Percentiles rank a stretch among this genome's conserved stretches.
Conservation (phyloP, 495 filamentous ascomycete species). For the Filosporella fistucella region DNA sequence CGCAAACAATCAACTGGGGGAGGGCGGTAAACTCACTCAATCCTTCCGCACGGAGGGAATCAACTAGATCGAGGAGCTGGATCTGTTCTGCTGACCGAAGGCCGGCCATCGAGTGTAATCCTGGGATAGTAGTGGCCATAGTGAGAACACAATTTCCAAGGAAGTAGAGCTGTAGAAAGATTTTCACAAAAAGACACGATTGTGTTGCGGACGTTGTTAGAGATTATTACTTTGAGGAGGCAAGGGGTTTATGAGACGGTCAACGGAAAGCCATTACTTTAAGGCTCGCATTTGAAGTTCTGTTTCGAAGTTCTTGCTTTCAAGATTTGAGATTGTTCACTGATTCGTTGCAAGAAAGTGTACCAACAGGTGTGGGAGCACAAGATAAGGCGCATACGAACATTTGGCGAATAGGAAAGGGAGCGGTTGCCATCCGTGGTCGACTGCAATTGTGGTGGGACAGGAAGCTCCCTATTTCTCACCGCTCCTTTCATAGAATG, state of each 20-base stretch:
- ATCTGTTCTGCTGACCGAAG: slow-evolving; percentile 23
- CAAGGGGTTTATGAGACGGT: background rate
- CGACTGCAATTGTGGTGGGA: too few relatives aligned
- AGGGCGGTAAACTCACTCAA: slow-evolving; percentile 52
- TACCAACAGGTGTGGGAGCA: background rate
- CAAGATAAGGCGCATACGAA: too few relatives aligned
- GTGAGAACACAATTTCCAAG: background rate
- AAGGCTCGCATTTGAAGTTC: too few relatives aligned
- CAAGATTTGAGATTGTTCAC: background rate
- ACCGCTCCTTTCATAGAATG: too few relatives aligned
- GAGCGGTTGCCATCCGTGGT: too few relatives aligned
- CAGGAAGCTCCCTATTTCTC: too few relatives aligned
- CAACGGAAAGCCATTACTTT: too few relatives aligned
- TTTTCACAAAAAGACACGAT: background rate
- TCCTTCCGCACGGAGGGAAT: slow-evolving; percentile 50
- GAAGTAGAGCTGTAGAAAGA: background rate
- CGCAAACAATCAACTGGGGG: slow-evolving; percentile 62
- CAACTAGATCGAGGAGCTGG: slow-evolving; percentile 46
- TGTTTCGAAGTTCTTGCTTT: background rate
- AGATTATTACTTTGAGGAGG: background rate
- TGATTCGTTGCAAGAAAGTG: background rate
- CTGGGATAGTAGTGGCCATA: background rate
- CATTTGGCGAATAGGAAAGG: too few relatives aligned
- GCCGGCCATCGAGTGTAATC: slow-evolving; percentile 4
- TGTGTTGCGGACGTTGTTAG: too few relatives aligned